These are phyloP conservation scores for Pseudoturritis turrita DNA, from an alignment of 345 rosid species.

Conservation along the genomic window DNA sequence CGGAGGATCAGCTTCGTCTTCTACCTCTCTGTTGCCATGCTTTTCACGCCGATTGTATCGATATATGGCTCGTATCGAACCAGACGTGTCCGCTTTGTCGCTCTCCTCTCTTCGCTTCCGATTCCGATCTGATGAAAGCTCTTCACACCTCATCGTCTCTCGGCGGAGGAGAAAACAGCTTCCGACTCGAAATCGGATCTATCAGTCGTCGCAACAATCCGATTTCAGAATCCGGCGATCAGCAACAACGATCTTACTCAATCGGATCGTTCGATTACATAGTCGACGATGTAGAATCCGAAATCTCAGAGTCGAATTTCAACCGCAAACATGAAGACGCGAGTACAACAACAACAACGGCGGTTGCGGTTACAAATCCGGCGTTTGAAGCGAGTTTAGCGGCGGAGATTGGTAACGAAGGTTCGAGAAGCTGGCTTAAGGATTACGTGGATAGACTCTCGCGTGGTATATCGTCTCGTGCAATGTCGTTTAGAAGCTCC, in stretches of 20 bases:
- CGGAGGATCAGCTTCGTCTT: constrained; percentile 73
- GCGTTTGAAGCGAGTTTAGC: constrained; percentile 43
- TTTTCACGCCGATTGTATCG: constrained; percentile 75
- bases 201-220: constrained; percentile 54
- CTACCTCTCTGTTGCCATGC: constrained; percentile 92
- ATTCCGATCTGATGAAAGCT: constrained; percentile 53
- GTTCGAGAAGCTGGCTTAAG: constrained; percentile 74
- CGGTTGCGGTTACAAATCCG: constrained; percentile 17
- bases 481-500: constrained; percentile 69
- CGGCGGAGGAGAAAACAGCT: constrained; percentile 42
- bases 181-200: constrained; percentile 89
- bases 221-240: constrained; percentile 26
- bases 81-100: constrained; percentile 94
- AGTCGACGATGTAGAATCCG: constrained; percentile 72
- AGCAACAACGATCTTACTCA: constrained; percentile 52
- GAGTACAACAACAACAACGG: neutral
- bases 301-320: constrained; percentile 42
- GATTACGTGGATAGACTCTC: constrained; percentile 85
- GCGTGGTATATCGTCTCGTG: constrained; percentile 55
- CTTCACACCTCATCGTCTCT: constrained; percentile 26
- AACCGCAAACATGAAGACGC: constrained; percentile 42
- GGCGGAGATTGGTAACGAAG: constrained; percentile 43
- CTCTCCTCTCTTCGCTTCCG: constrained; percentile 60
- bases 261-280: constrained; percentile 82
- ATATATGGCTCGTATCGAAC: constrained; percentile 66